Base-by-base conservation (phyloP, 176 grass and related monocot species). In the Phoenix roebelenii region DNA sequence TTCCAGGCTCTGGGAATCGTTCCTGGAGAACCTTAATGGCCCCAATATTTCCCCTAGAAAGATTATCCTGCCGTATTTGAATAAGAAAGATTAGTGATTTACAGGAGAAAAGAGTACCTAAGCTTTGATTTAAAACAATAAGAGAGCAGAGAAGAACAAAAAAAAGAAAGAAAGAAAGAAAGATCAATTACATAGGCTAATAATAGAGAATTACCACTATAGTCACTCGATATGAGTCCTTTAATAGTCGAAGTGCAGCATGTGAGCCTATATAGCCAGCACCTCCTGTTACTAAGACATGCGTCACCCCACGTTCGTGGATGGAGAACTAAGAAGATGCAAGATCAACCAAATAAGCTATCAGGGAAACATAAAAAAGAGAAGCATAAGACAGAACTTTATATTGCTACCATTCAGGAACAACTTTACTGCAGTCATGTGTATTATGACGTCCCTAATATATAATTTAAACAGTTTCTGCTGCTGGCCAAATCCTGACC, bases 211-310 rank as follows among this genome's bases (percentile, higher is more conserved):
- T 15, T 86, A 95, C 82, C 90, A 95, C 85, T 66, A 95, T 83
- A 78, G 90, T 95, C 64, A 95, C 90, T 73, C 90, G 81, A 51
- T 89, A 95, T 20, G 82, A 89, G 73, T 89, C 85, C 2, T 79
- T 89, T 18, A 95, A 55, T 48, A 95, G 63, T 5, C 85, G 83
- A 57, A 89, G 82, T 10, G 82, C 85, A 0, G 90, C 90, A 16
- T 95, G 85, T 2, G 90, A 86, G n/a, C 90, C 90, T 22, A 95
- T 95, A 54, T 89, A 95, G 50, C 90, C 85, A 29, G 90, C 90
- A 2, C 85, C 90, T 14, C 85, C 85, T 6, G 85, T 95, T 56
- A 95, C 90, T 0, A 95, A 55, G 18, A 95, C 90, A 72, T 95
- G 90, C 0, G 82, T 89, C 10, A 89, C 76, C 1, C 90, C 85